Conservation (phyloP, 2,329 filamentous ascomycete genomes). For the Microcyclosporella mali region DNA sequence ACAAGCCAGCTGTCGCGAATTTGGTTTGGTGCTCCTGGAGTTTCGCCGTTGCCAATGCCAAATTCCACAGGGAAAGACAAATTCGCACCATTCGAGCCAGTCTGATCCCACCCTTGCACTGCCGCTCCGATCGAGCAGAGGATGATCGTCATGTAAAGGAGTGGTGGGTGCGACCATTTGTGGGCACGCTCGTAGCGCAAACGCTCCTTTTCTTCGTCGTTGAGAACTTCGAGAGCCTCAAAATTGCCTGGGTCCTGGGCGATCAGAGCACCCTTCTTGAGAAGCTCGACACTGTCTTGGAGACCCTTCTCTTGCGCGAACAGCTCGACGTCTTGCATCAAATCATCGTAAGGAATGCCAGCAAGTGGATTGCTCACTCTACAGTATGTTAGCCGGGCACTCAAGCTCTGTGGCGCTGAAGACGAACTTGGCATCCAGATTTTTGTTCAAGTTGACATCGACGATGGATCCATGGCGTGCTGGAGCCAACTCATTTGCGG, state of each 20-base stretch:
- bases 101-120: slow-evolving; percentile 50
- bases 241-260: slow-evolving; percentile 45
- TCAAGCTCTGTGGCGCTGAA: background rate
- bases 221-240: slow-evolving; percentile 39
- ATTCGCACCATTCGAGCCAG: slow-evolving; percentile 48
- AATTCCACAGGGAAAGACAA: slow-evolving; percentile 42
- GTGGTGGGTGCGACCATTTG: slow-evolving; percentile 45
- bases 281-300: slow-evolving; percentile 34
- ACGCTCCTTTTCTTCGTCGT: slow-evolving; percentile 36
- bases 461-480: slow-evolving; percentile 1
- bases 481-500: slow-evolving; percentile 1
- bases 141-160: slow-evolving; percentile 47
- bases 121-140: slow-evolving; percentile 49
- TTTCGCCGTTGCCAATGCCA: slow-evolving; percentile 24
- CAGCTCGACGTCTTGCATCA: slow-evolving; percentile 49
- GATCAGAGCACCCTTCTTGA: slow-evolving; percentile 46
- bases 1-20: slow-evolving; percentile 52
- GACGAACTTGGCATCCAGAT: slow-evolving; percentile 21
- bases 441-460: slow-evolving; percentile 20
- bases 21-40: slow-evolving; percentile 28
- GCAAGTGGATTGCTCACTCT: slow-evolving; percentile 50
- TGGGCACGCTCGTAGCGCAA: slow-evolving; percentile 43
- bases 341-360: slow-evolving; percentile 46
- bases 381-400: slow-evolving; percentile 1
- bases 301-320: slow-evolving; percentile 47